Percentiles rank a stretch among this genome's conserved stretches.
phyloP scores from a whole-genome alignment of 805 yeast species.

The Dipodascus geniculatus region DNA sequence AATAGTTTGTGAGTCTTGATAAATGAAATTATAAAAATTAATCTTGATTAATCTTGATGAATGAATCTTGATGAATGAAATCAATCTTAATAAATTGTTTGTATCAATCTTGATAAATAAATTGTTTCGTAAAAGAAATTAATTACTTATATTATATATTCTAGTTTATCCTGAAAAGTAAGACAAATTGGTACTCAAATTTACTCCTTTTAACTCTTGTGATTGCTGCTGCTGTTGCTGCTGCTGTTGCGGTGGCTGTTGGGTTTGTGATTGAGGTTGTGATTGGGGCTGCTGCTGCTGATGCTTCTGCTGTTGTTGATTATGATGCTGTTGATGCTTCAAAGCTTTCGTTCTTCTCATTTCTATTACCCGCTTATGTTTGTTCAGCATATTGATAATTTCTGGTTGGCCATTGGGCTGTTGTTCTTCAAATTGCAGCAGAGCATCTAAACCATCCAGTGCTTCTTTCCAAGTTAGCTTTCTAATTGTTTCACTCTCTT shows the following conservation, averaged over 20 bases:
- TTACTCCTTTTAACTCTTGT: slow-evolving; percentile 13
- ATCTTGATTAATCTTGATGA: too few relatives aligned
- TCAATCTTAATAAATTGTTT: too few relatives aligned
- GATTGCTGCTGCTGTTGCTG: slow-evolving; percentile 26
- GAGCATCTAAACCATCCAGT: neutral
- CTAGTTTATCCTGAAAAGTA: neutral
- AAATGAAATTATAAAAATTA: too few relatives aligned
- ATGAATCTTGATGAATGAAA: too few relatives aligned
- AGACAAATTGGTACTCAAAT: neutral
- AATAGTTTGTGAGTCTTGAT: too few relatives aligned
- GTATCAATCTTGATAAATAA: too few relatives aligned
- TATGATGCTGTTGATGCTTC: neutral
- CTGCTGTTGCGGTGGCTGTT: slow-evolving; percentile 7
- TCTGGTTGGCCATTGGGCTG: slow-evolving; percentile 1
- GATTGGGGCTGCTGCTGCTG: neutral
- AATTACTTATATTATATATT: neutral
- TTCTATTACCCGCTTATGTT: neutral
- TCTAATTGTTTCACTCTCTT: neutral
- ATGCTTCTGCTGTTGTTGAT: neutral
- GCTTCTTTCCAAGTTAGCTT: slow-evolving; percentile 1
- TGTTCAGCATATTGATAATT: neutral
- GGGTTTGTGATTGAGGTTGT: slow-evolving; percentile 2
- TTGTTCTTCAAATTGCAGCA: neutral
- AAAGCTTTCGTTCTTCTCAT: neutral
- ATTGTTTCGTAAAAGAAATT: too few relatives aligned